Conservation (phyloP, 2,329 filamentous ascomycete species). For the Ascochyta pisi region DNA sequence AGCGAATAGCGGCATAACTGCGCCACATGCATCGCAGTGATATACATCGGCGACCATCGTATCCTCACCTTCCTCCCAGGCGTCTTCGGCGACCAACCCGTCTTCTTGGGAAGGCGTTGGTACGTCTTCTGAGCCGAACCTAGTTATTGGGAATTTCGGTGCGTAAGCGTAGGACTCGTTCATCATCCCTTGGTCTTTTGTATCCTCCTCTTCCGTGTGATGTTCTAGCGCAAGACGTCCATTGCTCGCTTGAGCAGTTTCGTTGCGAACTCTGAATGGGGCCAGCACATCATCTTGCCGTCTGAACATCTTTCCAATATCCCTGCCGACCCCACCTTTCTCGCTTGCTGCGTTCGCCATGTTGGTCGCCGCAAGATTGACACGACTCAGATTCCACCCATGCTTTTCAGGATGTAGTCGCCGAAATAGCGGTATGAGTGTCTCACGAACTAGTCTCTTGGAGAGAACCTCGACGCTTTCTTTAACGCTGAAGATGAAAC, state of each 20-base stretch:
- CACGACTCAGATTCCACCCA: conserved; percentile 80
- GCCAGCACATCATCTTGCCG: conserved; percentile 73
- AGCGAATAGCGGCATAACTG: conserved; percentile 64
- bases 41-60: conserved; percentile 42
- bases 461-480: conserved; percentile 66
- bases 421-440: conserved; percentile 74
- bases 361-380: conserved; percentile 89
- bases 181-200: conserved; percentile 21
- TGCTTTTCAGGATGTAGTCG: conserved; percentile 72
- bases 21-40: conserved; percentile 59
- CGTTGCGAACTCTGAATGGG: conserved; percentile 32
- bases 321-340: conserved; percentile 63
- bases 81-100: conserved; percentile 22
- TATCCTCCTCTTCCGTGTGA: not conserved
- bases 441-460: conserved; percentile 72
- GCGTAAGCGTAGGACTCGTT: not conserved
- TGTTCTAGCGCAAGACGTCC: conserved; percentile 44
- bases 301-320: conserved; percentile 85
- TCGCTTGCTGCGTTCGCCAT: conserved; percentile 65
- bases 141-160: not conserved
- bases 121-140: conserved; percentile 43
- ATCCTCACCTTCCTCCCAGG: conserved; percentile 44
- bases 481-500: conserved; percentile 72
- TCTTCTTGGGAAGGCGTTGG: conserved; percentile 35
- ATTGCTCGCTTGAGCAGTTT: not conserved